These are phyloP conservation scores for Melampsora americana DNA, from an alignment of 1,284 basidiomycete genomes.

Conservation along the genomic window DNA sequence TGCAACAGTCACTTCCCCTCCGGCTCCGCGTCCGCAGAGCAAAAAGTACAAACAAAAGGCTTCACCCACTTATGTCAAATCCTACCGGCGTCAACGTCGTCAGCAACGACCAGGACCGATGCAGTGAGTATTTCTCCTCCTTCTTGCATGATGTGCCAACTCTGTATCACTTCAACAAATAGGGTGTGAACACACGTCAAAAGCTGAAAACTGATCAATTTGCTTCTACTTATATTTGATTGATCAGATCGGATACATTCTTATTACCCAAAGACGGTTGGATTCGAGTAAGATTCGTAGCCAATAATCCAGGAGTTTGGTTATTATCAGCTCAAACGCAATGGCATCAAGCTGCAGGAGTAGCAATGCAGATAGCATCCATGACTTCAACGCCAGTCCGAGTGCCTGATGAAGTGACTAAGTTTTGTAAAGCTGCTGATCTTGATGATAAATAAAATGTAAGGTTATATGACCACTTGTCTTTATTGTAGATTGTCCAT, in stretches of 20 bases:
- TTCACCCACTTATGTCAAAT: no score
- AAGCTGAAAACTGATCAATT: background rate
- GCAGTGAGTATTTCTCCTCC: no score
- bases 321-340: conserved; percentile 48
- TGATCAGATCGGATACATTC: conserved; percentile 28
- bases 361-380: conserved; percentile 41
- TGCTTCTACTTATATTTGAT: background rate
- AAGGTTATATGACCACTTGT: background rate
- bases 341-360: conserved; percentile 42
- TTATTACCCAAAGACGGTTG: conserved; percentile 38
- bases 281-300: conserved; percentile 45
- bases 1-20: no score
- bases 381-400: conserved; percentile 17
- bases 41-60: no score
- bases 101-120: no score
- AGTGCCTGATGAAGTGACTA: conserved; percentile 35
- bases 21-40: no score
- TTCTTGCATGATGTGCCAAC: no score
- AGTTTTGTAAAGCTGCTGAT: conserved; percentile 23
- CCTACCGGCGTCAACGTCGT: no score
- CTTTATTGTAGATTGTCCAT: no score
- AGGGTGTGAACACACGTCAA: no score
- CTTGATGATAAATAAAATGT: background rate
- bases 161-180: no score
- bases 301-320: conserved; percentile 50